phyloP scores from a whole-genome alignment of 108 stramenopile species.

The Skeletonema marinoi region DNA sequence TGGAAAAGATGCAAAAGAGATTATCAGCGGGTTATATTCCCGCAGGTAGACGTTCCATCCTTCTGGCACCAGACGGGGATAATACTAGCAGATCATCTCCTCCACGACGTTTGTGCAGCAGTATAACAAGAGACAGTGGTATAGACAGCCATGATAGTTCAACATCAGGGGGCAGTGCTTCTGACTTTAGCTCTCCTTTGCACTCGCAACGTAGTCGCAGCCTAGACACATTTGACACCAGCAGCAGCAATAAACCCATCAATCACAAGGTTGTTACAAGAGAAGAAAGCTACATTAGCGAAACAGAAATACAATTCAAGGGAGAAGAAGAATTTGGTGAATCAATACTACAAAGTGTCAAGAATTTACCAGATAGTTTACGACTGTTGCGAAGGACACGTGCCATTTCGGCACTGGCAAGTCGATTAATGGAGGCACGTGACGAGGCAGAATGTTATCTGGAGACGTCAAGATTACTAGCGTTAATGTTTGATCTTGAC shows the following conservation, averaged over 20 bases:
- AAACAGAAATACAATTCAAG: slow-evolving; percentile 36
- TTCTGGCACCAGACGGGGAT: not conserved
- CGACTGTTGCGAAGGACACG: slow-evolving; percentile 26
- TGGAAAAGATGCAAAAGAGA: not conserved
- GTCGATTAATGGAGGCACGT: slow-evolving; percentile 32
- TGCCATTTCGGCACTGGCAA: slow-evolving; percentile 28
- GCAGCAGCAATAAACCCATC: not conserved
- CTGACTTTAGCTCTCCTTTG: too few relatives aligned
- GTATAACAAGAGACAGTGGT: not conserved
- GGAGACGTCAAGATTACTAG: slow-evolving; percentile 22
- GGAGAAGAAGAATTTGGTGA: slow-evolving; percentile 38
- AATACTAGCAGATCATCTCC: not conserved
- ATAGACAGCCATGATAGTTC: not conserved
- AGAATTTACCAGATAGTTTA: slow-evolving; percentile 7
- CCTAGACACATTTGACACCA: not conserved
- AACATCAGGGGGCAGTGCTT: not conserved
- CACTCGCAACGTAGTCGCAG: not conserved
- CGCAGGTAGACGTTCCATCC: not conserved
- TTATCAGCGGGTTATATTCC: not conserved
- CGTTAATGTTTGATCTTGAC: slow-evolving; percentile 22
- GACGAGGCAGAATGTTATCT: slow-evolving; percentile 32
- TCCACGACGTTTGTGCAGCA: not conserved
- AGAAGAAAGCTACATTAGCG: slow-evolving; percentile 27
- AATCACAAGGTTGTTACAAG: not conserved
- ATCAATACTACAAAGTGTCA: not conserved